Evolutionary conservation across 176 grass and related monocot species (phyloP).

Genomic region (Aegilops tauschii): DNA sequence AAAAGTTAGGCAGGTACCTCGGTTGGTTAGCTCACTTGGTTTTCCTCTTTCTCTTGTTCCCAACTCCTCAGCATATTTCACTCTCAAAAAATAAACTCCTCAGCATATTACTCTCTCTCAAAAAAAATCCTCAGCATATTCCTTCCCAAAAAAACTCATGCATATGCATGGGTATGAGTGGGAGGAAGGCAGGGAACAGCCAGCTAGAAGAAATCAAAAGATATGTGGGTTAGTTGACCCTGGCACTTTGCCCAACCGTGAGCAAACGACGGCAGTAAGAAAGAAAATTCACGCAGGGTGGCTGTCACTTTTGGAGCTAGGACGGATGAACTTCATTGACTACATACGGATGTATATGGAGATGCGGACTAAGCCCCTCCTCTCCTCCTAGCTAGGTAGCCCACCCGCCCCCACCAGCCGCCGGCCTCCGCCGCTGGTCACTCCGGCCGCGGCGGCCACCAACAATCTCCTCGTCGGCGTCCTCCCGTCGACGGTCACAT

Average conservation of each 20-base stretch:
- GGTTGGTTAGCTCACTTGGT: constrained; percentile 12
- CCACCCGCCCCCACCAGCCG: no score
- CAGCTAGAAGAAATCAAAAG: constrained; percentile 42
- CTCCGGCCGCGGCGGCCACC: no score
- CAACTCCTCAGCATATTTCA: not conserved
- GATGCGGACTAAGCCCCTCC: no score
- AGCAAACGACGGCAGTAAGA: not conserved
- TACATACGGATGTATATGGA: no score
- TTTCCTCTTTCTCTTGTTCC: not conserved
- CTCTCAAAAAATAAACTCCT: not conserved
- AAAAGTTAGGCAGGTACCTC: constrained; percentile 28
- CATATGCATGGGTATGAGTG: not conserved
- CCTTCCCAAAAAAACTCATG: not conserved
- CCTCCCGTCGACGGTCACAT: no score
- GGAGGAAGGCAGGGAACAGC: constrained; percentile 5
- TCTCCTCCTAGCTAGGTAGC: no score
- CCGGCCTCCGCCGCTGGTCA: no score
- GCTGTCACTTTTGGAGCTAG: not conserved
- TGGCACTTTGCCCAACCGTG: constrained; percentile 9
- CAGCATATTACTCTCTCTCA: no score
- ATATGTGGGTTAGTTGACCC: constrained; percentile 48
- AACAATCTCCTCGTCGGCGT: no score
- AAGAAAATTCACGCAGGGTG: not conserved
- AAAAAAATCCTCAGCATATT: not conserved
- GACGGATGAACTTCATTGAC: not conserved